Percentiles rank a stretch among this genome's conserved stretches.
phyloP scores from a whole-genome alignment of 1,284 basidiomycete genomes.

The Leccinum idahoense region DNA sequence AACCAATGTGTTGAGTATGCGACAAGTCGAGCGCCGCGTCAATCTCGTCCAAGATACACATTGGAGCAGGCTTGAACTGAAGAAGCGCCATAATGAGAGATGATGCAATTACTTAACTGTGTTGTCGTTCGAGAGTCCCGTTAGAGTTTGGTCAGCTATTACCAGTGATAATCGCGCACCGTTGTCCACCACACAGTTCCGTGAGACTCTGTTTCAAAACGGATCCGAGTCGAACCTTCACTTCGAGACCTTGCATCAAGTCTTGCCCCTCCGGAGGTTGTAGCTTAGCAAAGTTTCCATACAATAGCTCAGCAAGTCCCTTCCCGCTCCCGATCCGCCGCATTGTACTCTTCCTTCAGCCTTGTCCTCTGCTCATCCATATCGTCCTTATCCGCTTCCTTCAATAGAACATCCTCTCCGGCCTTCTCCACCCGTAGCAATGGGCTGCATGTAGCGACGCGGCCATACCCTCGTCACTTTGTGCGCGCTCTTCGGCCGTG shows the following conservation, averaged over 20 bases:
- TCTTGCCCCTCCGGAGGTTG: slow-evolving; percentile 93
- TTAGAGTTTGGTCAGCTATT: neutral
- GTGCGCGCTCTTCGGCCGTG: too few relatives aligned
- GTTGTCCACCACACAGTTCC: slow-evolving; percentile 94
- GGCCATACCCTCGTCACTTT: too few relatives aligned
- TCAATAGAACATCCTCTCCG: slow-evolving; percentile 51
- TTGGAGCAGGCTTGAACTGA: slow-evolving; percentile 97
- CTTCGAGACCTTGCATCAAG: slow-evolving; percentile 92
- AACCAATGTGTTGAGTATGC: slow-evolving; percentile 96
- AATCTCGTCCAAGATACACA: slow-evolving; percentile 99
- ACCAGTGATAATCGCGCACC: slow-evolving; percentile 47
- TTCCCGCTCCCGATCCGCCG: slow-evolving; percentile 50
- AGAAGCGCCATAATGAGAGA: slow-evolving; percentile 97
- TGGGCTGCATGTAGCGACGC: too few relatives aligned
- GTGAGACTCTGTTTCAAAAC: slow-evolving; percentile 99
- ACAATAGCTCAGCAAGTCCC: slow-evolving; percentile 79
- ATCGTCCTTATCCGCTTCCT: slow-evolving; percentile 40
- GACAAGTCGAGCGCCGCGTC: slow-evolving; percentile 95
- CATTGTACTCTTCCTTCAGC: slow-evolving; percentile 41
- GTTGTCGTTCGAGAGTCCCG: neutral
- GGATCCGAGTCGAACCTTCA: slow-evolving; percentile 90
- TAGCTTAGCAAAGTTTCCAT: slow-evolving; percentile 95
- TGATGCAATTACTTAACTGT: slow-evolving; percentile 89
- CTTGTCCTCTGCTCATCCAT: slow-evolving; percentile 49
- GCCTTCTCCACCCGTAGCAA: slow-evolving; percentile 29